Evolutionary conservation across 2,329 filamentous ascomycete species (phyloP), one percentile per base, ranked within the genome.

Genomic region (Coniochaeta ligniaria): DNA sequence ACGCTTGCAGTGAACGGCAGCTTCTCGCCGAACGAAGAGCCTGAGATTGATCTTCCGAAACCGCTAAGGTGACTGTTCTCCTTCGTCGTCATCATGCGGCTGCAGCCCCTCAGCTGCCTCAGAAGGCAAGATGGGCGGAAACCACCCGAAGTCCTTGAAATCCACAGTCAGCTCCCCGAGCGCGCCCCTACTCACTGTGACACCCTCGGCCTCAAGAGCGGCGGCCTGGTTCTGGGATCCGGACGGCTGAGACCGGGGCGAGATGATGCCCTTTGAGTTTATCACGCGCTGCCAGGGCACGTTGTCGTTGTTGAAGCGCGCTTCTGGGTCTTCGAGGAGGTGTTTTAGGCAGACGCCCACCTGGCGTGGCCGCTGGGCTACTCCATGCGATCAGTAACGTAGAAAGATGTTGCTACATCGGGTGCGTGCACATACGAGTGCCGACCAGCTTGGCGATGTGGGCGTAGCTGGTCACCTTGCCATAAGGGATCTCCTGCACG

Each of bases 261-360:
- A 96, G 66, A 98, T 96, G 62, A 85, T 79, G 24, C 94, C 93
- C 74, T 90, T 94, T 16, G 91, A 78, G 73, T 94, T 96, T 71
- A 98, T 89, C 62, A 98, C 91, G 61, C 95, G 81, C 78, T 98
- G 94, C 94, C 94, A 98, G 0, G 94, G 94, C 3, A 98, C 94
- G 65, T 89, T 97, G 26, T 78, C 79, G 62, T 83, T 79, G 72
- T 96, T 88, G 76, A 89, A 96, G 61, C 74, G 79, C 60, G 71
- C 65, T 0, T 76, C 72, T 0, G 77, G 68, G 61, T 83, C 79
- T 7, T 76, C 70, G 1, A 92, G 84, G 14, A 98, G 85, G 71
- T 96, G 88, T 73, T 96, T 97, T 28, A 98, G 83, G 73, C 90
- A 96, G 55, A 95, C 81, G 59, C 94, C 94, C 7, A 98, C 93